Conservation (phyloP, 371 early-diverging fungal species). For the Fennellomyces sp. region DNA sequence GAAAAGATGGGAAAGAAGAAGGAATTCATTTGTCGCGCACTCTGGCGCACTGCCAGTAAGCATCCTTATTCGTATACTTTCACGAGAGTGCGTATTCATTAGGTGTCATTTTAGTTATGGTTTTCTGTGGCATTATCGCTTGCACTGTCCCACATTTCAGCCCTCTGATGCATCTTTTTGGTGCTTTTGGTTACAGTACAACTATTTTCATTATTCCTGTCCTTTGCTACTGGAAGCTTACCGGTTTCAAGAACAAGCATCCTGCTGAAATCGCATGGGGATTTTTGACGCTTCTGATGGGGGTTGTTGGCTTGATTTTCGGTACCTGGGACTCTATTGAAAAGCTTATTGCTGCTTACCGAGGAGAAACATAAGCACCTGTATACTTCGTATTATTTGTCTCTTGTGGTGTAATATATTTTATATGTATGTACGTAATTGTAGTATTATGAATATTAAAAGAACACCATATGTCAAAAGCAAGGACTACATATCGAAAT, state of each 20-base stretch:
- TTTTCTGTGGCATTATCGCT: conserved; percentile 60
- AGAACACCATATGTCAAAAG: no score
- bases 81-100: no score
- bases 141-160: conserved; percentile 79
- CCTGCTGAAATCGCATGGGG: conserved; percentile 62
- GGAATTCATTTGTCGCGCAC: conserved; percentile 59
- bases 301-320: conserved; percentile 73
- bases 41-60: conserved; percentile 51
- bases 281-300: conserved; percentile 59
- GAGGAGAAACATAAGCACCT: no score
- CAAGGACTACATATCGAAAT: no score
- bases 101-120: conserved; percentile 48
- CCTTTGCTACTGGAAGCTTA: conserved; percentile 75
- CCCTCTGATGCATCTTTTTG: conserved; percentile 80
- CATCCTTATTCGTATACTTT: background rate
- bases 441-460: no score
- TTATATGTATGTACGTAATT: no score
- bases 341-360: conserved; percentile 49
- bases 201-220: conserved; percentile 86
- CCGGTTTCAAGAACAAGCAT: conserved; percentile 63
- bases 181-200: conserved; percentile 78
- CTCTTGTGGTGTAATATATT: no score
- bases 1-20: conserved; percentile 47
- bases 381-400: no score
- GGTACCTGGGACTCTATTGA: conserved; percentile 75